Conservation (phyloP, 2,329 filamentous ascomycete genomes). For the Falciphora oryzae region DNA sequence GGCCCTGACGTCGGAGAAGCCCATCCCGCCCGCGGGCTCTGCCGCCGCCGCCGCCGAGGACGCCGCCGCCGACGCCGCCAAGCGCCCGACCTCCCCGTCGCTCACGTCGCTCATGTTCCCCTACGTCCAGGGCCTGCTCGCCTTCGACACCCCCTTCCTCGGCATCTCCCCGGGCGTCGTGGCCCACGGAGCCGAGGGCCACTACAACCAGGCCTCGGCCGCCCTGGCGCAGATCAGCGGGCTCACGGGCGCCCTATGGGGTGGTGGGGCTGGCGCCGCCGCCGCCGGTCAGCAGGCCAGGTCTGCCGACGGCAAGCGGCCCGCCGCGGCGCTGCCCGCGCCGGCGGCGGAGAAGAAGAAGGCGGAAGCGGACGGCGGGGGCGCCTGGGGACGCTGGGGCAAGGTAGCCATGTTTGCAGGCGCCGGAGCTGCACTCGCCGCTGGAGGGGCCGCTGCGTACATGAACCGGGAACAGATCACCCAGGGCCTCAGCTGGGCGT, state of each 20-base stretch:
- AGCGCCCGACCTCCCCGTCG: slow-evolving; percentile 20
- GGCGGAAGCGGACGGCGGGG: slow-evolving; percentile 14
- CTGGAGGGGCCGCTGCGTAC: slow-evolving; percentile 80
- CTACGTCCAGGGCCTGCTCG: slow-evolving; percentile 81
- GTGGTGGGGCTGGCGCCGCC: slow-evolving; percentile 35
- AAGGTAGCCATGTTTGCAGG: slow-evolving; percentile 82
- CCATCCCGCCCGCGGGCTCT: slow-evolving; percentile 34
- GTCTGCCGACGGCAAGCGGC: slow-evolving; percentile 27
- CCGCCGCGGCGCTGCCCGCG: slow-evolving; percentile 29
- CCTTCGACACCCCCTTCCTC: slow-evolving; percentile 91
- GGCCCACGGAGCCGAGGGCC: slow-evolving; percentile 80
- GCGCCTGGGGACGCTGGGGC: slow-evolving; percentile 71
- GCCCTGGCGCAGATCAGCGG: slow-evolving; percentile 63
- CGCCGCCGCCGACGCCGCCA: slow-evolving; percentile 33
- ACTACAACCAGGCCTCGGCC: slow-evolving; percentile 68
- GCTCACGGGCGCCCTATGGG: slow-evolving; percentile 64
- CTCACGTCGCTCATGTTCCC: slow-evolving; percentile 79
- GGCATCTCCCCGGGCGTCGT: slow-evolving; percentile 76
- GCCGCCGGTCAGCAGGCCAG: slow-evolving; percentile 17
- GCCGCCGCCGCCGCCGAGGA: slow-evolving; percentile 23
- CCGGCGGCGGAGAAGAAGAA: slow-evolving; percentile 34
- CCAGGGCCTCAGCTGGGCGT: slow-evolving; percentile 73
- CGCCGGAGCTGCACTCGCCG: slow-evolving; percentile 74
- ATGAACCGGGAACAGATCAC: slow-evolving; percentile 75
- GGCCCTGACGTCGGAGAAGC: slow-evolving; percentile 54